Conservation (phyloP, 495 filamentous ascomycete genomes). For the Immersiella caudata region DNA sequence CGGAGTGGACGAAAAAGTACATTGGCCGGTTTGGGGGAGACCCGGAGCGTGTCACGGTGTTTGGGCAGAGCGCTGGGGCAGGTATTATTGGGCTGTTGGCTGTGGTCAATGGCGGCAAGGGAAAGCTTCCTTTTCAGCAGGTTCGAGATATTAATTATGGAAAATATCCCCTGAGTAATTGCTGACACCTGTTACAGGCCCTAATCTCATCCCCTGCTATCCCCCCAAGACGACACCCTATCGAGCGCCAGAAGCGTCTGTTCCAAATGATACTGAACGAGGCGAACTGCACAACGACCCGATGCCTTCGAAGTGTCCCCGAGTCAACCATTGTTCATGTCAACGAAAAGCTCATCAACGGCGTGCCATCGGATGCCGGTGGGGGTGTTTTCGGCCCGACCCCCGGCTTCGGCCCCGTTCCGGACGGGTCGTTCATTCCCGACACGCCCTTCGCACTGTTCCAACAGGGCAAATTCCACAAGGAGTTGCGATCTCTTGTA, state of each 20-base stretch:
- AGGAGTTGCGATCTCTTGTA: conserved; percentile 2
- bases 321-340: not conserved
- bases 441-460: conserved; percentile 10
- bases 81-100: conserved; percentile 12
- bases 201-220: too few relatives aligned
- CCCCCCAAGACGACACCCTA: not conserved
- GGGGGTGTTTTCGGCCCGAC: conserved; percentile 14
- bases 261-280: not conserved
- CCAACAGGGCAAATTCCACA: conserved; percentile 8
- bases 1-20: conserved; percentile 13
- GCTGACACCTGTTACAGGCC: too few relatives aligned
- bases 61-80: conserved; percentile 19
- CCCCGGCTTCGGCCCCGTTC: conserved; percentile 13
- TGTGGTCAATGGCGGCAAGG: conserved; percentile 15
- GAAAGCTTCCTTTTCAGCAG: conserved; percentile 20
- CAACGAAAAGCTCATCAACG: conserved; percentile 18
- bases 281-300: conserved; percentile 6
- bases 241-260: not conserved
- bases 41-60: conserved; percentile 3
- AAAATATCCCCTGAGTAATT: not conserved
- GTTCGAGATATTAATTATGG: too few relatives aligned
- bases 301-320: not conserved
- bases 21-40: conserved; percentile 13
- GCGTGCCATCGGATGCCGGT: not conserved
- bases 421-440: conserved; percentile 12